Conservation (phyloP, 163 green algal genomes). For the Trebouxiophyceae sp. region DNA sequence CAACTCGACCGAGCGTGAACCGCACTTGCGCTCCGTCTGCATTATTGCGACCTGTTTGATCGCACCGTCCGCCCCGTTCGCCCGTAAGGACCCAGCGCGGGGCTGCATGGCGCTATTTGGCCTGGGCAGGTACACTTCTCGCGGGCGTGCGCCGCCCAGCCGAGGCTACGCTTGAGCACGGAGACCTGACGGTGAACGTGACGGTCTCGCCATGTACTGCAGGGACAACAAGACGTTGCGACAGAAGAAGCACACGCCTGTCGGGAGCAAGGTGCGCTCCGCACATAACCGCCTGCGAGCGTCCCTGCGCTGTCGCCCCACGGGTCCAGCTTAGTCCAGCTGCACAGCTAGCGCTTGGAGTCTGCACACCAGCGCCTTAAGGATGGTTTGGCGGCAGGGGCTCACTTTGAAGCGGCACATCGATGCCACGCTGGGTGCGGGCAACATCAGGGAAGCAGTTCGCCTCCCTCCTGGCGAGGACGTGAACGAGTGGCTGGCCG, state of each 20-base stretch:
- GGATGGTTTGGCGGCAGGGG: constrained; percentile 39
- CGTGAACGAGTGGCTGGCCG: constrained; percentile 87
- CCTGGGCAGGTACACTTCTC: constrained; percentile 26
- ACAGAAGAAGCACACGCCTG: constrained; percentile 63
- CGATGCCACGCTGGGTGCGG: constrained; percentile 83
- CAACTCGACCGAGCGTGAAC: no score
- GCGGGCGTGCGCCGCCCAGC: background rate
- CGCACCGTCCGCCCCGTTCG: no score
- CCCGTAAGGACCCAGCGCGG: no score
- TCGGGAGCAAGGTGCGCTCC: constrained; percentile 62
- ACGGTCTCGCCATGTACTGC: background rate
- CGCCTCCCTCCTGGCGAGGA: constrained; percentile 83
- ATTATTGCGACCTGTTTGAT: no score
- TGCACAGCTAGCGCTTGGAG: no score
- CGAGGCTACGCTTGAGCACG: background rate
- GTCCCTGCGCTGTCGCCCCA: no score
- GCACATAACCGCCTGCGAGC: background rate
- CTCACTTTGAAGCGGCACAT: constrained; percentile 89
- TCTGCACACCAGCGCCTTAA: no score
- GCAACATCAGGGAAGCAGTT: constrained; percentile 75
- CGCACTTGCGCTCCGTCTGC: no score
- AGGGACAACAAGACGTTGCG: constrained; percentile 59
- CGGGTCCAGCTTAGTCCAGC: no score
- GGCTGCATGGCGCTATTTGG: constrained; percentile 31
- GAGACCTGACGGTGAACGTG: background rate